phyloP scores from a whole-genome alignment of 495 filamentous ascomycete species.

The Parathielavia hyrcaniae region DNA sequence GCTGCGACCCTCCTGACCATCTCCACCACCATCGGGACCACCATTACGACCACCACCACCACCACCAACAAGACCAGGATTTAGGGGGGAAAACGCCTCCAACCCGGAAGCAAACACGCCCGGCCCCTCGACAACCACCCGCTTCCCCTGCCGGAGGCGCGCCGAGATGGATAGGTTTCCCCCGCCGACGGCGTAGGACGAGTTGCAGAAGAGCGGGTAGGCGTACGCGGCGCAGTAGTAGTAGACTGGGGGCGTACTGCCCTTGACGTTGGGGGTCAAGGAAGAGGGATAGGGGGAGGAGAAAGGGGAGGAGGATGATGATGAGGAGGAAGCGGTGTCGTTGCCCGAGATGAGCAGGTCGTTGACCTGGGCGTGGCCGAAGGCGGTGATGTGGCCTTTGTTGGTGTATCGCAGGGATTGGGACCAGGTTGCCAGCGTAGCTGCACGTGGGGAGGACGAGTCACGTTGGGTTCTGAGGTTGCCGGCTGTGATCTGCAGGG shows the following conservation, averaged over 20 bases:
- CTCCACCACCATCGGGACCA: too few relatives aligned
- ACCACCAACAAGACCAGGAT: background rate
- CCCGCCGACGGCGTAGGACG: conserved; percentile 41
- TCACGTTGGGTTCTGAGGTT: conserved; percentile 40
- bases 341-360: conserved; percentile 55
- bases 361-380: conserved; percentile 58
- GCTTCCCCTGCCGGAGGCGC: conserved; percentile 53
- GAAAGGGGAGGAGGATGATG: background rate
- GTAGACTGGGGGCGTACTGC: too few relatives aligned
- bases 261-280: too few relatives aligned
- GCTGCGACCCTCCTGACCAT: too few relatives aligned
- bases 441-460: conserved; percentile 22
- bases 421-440: conserved; percentile 47
- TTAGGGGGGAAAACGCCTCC: conserved; percentile 37
- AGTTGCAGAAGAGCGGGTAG: conserved; percentile 60
- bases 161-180: conserved; percentile 57
- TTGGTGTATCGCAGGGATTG: conserved; percentile 58
- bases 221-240: conserved; percentile 47
- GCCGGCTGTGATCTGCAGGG: conserved; percentile 48
- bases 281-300: background rate
- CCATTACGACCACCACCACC: background rate
- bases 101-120: conserved; percentile 57
- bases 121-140: conserved; percentile 46
- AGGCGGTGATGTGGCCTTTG: conserved; percentile 49
- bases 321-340: conserved; percentile 39